Evolutionary conservation across 2,329 filamentous ascomycete species (phyloP), one percentile per base, ranked within the genome.

Genomic region (Penicillium sclerotigenum): DNA sequence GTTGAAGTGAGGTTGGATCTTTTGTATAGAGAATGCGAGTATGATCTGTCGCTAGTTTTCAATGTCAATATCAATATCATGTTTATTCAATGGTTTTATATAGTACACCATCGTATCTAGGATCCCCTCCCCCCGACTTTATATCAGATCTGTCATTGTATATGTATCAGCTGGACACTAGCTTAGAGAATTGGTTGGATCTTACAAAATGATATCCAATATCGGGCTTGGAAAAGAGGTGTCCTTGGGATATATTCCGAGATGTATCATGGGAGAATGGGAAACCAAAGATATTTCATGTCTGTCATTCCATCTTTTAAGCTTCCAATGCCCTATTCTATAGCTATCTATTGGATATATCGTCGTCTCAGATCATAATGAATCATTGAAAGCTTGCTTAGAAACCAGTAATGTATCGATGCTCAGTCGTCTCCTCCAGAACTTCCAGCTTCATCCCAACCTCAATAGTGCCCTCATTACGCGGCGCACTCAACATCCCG

Each of bases 401-500:
- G 38, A 74, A 73, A 0, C 71, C 72, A 62, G 70, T 73, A 47
- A 80, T 75, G 73, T 84, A 85, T 56, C 76, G 71, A 75, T 87
- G 85, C 51, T 80, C 72, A 38, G 77, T 75, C 46, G 84, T 87
- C 60, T 81, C 80, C 65, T 81, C 79, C 58, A 79, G 71, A 3
- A 86, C 81, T 63, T 85, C 80, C 56, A 87, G 72, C 64, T 70
- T 76, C 78, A 83, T 84, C 0, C 85, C 85, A 11, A 87, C 80
- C 54, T 77, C 75, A 10, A 87, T 65, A 46, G 73, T 67, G 0
- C 82, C 83, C 59, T 85, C 81, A 41, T 74, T 76, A 57, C 80
- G 75, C 16, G 85, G 84, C 50, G 82, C 81, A 66, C 83, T 81
- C 64, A 87, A 68, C 85, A 87, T 87, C 1, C 85, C 85, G 75